phyloP scores from a whole-genome alignment of 257 asterid genomes.

The Ilex aquifolium region DNA sequence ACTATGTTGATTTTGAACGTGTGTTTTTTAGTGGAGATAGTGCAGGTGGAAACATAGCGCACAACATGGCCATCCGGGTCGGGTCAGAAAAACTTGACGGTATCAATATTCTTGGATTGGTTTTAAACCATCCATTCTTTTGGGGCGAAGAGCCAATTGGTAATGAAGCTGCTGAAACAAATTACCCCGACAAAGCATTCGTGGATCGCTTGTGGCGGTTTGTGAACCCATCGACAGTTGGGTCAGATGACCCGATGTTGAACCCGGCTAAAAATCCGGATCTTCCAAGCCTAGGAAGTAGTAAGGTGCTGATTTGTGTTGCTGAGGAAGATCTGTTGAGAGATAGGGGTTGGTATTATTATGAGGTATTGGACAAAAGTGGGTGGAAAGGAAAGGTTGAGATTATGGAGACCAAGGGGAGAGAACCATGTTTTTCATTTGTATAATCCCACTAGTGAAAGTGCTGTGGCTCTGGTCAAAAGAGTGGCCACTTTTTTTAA shows the following conservation, averaged over 20 bases:
- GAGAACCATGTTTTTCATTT: slow-evolving; percentile 33
- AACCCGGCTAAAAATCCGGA: slow-evolving; percentile 38
- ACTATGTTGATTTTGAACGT: slow-evolving; percentile 37
- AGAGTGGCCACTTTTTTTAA: too few relatives aligned
- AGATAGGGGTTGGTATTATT: slow-evolving; percentile 32
- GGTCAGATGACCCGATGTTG: slow-evolving; percentile 49
- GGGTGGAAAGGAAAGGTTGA: slow-evolving; percentile 34
- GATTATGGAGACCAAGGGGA: slow-evolving; percentile 30
- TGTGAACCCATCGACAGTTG: slow-evolving; percentile 30
- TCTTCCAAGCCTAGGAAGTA: slow-evolving; percentile 19
- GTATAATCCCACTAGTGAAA: slow-evolving; percentile 15
- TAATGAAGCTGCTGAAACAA: too few relatives aligned
- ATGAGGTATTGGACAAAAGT: slow-evolving; percentile 24
- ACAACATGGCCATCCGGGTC: too few relatives aligned
- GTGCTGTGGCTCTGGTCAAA: slow-evolving; percentile 1
- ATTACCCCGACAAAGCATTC: too few relatives aligned
- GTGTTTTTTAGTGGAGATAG: slow-evolving; percentile 54
- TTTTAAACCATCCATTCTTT: too few relatives aligned
- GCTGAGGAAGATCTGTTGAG: slow-evolving; percentile 34
- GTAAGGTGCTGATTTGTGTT: slow-evolving; percentile 28
- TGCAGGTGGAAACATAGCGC: too few relatives aligned
- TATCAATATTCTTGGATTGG: too few relatives aligned
- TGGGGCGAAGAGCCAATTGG: too few relatives aligned
- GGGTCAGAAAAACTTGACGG: too few relatives aligned
- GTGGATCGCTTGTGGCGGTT: too few relatives aligned